A percentile compares a stretch with the other conserved stretches of the same genome.
phyloP scores from a whole-genome alignment of 2,329 filamentous ascomycete genomes.

The Aureobasidium zeae region DNA sequence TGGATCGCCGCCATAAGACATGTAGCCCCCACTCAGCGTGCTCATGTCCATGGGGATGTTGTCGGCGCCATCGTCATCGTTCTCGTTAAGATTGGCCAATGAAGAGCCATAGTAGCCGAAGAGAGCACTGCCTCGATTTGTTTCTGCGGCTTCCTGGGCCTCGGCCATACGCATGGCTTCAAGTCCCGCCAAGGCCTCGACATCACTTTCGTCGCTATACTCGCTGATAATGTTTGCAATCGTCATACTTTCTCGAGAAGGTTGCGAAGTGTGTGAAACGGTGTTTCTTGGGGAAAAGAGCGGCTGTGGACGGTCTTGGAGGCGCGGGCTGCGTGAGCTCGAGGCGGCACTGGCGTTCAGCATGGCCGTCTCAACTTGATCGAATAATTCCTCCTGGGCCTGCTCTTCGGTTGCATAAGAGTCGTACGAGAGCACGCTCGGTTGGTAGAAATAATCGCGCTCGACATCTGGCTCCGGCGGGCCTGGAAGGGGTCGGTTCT shows the following conservation, averaged over 20 bases:
- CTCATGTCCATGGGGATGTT: conserved; percentile 59
- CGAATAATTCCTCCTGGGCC: conserved; percentile 48
- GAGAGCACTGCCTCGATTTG: conserved; percentile 40
- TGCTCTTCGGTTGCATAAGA: conserved; percentile 24
- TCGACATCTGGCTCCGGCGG: conserved; percentile 37
- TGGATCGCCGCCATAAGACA: conserved; percentile 51
- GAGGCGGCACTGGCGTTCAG: conserved; percentile 28
- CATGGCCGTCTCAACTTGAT: conserved; percentile 47
- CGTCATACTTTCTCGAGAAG: conserved; percentile 21
- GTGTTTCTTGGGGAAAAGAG: conserved; percentile 21
- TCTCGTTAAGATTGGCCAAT: conserved; percentile 32
- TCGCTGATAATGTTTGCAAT: conserved; percentile 18
- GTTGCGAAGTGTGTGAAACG: conserved; percentile 38
- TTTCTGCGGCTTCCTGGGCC: conserved; percentile 57
- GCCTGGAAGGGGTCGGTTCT: conserved; percentile 50
- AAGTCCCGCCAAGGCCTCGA: conserved; percentile 75
- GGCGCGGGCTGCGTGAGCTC: conserved; percentile 26
- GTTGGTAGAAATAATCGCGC: conserved; percentile 31
- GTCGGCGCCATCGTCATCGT: conserved; percentile 64
- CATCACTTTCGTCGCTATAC: conserved; percentile 69
- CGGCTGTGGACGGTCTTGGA: conserved; percentile 27
- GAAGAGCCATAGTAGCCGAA: conserved; percentile 24
- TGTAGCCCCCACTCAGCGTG: conserved; percentile 63
- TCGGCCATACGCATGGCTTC: conserved; percentile 78
- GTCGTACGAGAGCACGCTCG: conserved; percentile 14